A percentile compares a stretch with the other conserved stretches of the same genome.
These are phyloP conservation scores for Melanopsichium pennsylvanicum DNA, from an alignment of 1,284 basidiomycete genomes.

Conservation along the genomic window DNA sequence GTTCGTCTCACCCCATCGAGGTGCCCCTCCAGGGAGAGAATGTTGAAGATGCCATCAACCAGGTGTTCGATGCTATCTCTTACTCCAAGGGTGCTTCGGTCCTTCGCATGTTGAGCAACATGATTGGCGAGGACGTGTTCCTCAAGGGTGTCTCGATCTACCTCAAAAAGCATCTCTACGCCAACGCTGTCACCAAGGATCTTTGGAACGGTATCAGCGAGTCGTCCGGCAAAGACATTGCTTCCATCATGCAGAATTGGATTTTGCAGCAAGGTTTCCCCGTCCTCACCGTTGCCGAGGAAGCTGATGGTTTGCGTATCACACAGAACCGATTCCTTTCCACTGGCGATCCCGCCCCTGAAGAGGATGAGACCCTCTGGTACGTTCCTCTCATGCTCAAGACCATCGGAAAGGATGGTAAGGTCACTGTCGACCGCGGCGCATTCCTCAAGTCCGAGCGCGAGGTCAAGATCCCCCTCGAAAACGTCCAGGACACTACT, in stretches of 20 bases:
- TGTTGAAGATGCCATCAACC: slow-evolving; percentile 63
- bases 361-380: slow-evolving; percentile 93
- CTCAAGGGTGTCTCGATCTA: slow-evolving; percentile 75
- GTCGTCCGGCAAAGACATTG: slow-evolving; percentile 80
- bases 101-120: slow-evolving; percentile 83
- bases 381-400: slow-evolving; percentile 81
- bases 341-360: slow-evolving; percentile 73
- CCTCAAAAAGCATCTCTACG: slow-evolving; percentile 83
- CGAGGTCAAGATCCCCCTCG: slow-evolving; percentile 74
- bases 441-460: slow-evolving; percentile 75
- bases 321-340: slow-evolving; percentile 93
- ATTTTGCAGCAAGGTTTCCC: slow-evolving; percentile 80
- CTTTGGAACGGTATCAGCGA: slow-evolving; percentile 87
- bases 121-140: slow-evolving; percentile 81
- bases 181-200: slow-evolving; percentile 84
- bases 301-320: slow-evolving; percentile 68
- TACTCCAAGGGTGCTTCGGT: slow-evolving; percentile 72
- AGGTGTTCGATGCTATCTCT: slow-evolving; percentile 63
- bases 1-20: slow-evolving; percentile 94
- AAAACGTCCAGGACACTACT: slow-evolving; percentile 71
- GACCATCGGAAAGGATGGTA: slow-evolving; percentile 73
- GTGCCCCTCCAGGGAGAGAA: slow-evolving; percentile 71
- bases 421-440: slow-evolving; percentile 73
- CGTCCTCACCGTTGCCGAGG: slow-evolving; percentile 84
- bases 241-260: slow-evolving; percentile 90